Conservation (phyloP, 1,284 basidiomycete species). For the Sparassis latifolia region DNA sequence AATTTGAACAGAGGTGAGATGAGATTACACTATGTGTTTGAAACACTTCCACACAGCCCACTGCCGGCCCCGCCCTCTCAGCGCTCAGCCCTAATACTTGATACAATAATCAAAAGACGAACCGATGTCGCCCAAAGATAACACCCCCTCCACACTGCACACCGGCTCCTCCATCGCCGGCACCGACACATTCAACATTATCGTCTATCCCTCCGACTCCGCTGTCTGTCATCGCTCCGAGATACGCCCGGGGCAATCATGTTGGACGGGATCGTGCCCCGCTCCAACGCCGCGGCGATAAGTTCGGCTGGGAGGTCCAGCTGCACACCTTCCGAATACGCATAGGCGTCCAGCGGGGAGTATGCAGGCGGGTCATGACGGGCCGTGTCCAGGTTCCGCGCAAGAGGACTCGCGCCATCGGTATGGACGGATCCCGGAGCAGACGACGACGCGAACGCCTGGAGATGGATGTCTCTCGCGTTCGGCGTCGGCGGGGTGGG, state of each 20-base stretch:
- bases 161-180: constrained; percentile 3
- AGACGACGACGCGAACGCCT: constrained; percentile 46
- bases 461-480: constrained; percentile 70
- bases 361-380: constrained; percentile 66
- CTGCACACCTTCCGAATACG: constrained; percentile 75
- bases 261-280: constrained; percentile 49
- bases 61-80: too few species aligned
- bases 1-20: too few species aligned
- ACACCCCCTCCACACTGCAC: constrained; percentile 5
- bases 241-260: constrained; percentile 38
- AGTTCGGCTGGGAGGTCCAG: constrained; percentile 79
- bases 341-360: constrained; percentile 73
- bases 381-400: constrained; percentile 13
- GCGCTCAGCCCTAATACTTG: constrained; percentile 4
- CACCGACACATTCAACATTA: constrained; percentile 6
- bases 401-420: constrained; percentile 9
- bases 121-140: constrained; percentile 8
- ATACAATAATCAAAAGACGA: constrained; percentile 16
- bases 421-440: constrained; percentile 12
- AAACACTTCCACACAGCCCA: too few species aligned
- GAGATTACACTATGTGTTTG: too few species aligned
- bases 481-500: constrained; percentile 76
- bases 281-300: constrained; percentile 73
- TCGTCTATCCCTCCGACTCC: constrained; percentile 44
- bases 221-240: constrained; percentile 48